A percentile compares a stretch with the other conserved stretches of the same genome.
Evolutionary conservation across 768 basidiomycete species (phyloP).

Genomic region (Trametes coccinea): DNA sequence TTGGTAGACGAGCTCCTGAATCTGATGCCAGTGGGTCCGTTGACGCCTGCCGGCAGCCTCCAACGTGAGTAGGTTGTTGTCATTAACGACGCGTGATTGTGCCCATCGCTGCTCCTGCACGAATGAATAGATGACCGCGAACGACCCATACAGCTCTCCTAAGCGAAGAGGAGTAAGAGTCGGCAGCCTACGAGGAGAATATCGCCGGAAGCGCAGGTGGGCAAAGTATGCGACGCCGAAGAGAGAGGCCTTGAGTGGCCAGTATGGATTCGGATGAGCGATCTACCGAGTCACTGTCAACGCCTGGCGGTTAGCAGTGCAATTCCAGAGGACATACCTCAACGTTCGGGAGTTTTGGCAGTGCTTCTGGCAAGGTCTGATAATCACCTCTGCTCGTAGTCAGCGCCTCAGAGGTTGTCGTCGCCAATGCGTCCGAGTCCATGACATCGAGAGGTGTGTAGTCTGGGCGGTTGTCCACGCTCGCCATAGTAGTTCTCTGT

Average conservation of each 20-base stretch:
- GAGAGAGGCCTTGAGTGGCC: neutral
- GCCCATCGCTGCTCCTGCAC: neutral
- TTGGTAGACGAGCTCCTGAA: neutral
- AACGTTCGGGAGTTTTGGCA: no score
- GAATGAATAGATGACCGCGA: neutral
- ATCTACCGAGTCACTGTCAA: no score
- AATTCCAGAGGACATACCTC: no score
- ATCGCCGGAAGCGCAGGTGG: neutral
- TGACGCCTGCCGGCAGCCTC: neutral
- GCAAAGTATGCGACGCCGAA: neutral
- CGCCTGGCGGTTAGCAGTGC: no score
- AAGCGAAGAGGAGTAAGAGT: neutral
- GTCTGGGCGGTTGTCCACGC: no score
- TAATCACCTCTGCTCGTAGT: no score
- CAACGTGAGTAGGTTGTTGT: neutral
- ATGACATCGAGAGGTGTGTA: no score
- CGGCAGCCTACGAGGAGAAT: neutral
- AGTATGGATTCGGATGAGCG: no score
- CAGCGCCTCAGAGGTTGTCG: no score
- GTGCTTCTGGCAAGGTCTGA: no score
- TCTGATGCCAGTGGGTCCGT: neutral
- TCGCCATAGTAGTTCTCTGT: no score
- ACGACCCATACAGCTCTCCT: neutral
- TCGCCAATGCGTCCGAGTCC: no score
- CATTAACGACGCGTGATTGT: neutral